Conservation (phyloP, 2,329 filamentous ascomycete genomes). For the Diaporthe amygdali region DNA sequence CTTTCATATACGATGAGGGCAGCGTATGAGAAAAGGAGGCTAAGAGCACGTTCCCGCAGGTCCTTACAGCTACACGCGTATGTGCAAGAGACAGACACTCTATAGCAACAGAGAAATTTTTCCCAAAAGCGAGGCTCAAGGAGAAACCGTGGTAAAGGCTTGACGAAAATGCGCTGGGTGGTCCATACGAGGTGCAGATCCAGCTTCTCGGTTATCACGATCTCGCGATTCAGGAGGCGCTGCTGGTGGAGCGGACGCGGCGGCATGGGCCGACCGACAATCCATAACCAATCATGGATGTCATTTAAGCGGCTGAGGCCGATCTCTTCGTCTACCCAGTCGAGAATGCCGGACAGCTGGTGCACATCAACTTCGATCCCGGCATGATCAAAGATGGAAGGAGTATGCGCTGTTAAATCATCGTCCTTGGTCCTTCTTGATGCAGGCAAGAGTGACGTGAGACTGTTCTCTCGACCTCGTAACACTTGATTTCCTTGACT, state of each 20-base stretch:
- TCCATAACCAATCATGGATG: not conserved
- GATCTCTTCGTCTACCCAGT: too few species aligned
- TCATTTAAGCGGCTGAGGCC: not conserved
- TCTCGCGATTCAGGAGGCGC: conserved; percentile 39
- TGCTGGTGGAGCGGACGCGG: conserved; percentile 42
- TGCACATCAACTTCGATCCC: too few species aligned
- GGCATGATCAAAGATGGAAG: too few species aligned
- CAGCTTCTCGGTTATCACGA: conserved; percentile 45
- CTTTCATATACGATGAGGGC: conserved; percentile 42
- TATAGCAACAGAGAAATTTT: conserved; percentile 25
- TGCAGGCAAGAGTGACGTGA: too few species aligned
- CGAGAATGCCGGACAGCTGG: too few species aligned
- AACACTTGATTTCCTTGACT: too few species aligned
- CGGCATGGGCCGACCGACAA: not conserved
- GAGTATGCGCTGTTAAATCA: too few species aligned
- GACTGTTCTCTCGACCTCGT: too few species aligned
- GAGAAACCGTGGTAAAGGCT: conserved; percentile 41
- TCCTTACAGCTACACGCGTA: not conserved
- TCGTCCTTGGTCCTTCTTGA: too few species aligned
- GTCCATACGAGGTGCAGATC: conserved; percentile 49
- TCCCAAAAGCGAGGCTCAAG: conserved; percentile 37
- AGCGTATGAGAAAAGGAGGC: conserved; percentile 45
- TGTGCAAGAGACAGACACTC: not conserved
- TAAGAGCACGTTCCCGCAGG: conserved; percentile 36
- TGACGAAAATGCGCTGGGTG: conserved; percentile 38